Conservation (phyloP, 1,284 basidiomycete species). For the Stygiomarasmius scandens region DNA sequence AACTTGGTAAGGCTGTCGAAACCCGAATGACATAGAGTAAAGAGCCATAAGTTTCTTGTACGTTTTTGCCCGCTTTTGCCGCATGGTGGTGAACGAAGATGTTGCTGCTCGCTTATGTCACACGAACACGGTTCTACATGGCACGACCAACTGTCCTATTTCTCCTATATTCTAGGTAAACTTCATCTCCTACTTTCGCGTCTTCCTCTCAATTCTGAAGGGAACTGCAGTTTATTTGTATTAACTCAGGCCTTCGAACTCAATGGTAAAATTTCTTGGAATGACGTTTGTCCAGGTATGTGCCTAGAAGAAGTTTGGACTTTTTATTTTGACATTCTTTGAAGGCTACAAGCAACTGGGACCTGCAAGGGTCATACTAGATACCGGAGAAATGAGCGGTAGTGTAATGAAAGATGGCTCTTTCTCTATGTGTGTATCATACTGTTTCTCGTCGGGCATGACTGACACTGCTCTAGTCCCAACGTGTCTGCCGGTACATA, state of each 20-base stretch:
- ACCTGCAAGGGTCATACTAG: slow-evolving; percentile 59
- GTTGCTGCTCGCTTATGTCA: background rate
- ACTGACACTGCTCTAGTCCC: slow-evolving; percentile 44
- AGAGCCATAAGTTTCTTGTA: slow-evolving; percentile 91
- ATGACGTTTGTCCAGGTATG: slow-evolving; percentile 11
- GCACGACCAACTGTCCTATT: slow-evolving; percentile 5
- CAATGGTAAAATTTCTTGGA: slow-evolving; percentile 9
- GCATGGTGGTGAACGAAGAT: slow-evolving; percentile 54
- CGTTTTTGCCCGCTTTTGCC: slow-evolving; percentile 90
- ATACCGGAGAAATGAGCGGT: slow-evolving; percentile 56
- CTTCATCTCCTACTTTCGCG: background rate
- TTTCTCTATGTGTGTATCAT: slow-evolving; percentile 62
- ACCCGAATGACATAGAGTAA: slow-evolving; percentile 85
- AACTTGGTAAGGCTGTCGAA: slow-evolving; percentile 89
- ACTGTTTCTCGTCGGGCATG: slow-evolving; percentile 8
- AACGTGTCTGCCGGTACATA: slow-evolving; percentile 68
- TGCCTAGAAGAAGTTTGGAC: slow-evolving; percentile 9
- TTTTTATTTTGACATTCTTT: slow-evolving; percentile 38
- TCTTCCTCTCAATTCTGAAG: background rate
- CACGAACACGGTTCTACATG: background rate
- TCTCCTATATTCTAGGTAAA: slow-evolving; percentile 13
- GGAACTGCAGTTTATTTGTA: background rate
- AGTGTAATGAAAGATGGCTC: slow-evolving; percentile 58
- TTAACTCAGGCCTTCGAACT: background rate
- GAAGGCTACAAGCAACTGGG: slow-evolving; percentile 59